Base-by-base conservation (phyloP, 2,329 filamentous ascomycete species). In the Pezicula carpinea region DNA sequence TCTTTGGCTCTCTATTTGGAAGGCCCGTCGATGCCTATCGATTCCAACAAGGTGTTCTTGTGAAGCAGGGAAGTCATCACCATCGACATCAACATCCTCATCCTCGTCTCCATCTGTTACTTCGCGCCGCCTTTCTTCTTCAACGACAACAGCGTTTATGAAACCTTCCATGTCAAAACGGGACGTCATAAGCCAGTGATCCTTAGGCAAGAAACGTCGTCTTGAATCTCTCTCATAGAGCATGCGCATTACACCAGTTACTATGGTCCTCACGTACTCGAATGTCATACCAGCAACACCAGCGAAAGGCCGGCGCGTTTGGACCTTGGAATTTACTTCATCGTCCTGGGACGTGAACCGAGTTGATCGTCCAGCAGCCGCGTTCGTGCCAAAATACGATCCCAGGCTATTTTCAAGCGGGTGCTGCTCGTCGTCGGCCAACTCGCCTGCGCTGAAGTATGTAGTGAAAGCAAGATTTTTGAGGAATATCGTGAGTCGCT, bases 141-240 rank as follows among this genome's bases (percentile, higher is more conserved):
- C 93, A 39, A 82, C 75, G 3, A 96, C 90, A 1, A 97, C 91
- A 2, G 88, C 85, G 7, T 81, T 76, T 39, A 96, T 86, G 60
- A 97, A 97, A 0, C 85, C 82, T 52, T 86, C 83, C 84, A 96
- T 93, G 59, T 96, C 87, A 48, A 97, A 88, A 51, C 82, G 85
- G 1, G 73, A 74, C 2, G 87, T 93, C 91, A 97, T 97, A 31
- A 97, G 74, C 93, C 93, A 99, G 64, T 96, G 91, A 41, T 82
- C 79, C n/a, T 76, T 69, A 2, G 89, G 86, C 18, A 97, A 69
- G 62, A 97, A 97, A 23, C 79, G 83, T 18, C 91, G 82, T 50
- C 93, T 78, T 6, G 93, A 99, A 65, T 97, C 92, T 64, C 92
- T 77, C 66, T 96, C 91, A 63, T 97, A 96, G 7, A 96, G 72